phyloP scores from a whole-genome alignment of 371 early-diverging fungal genomes.

The Mucor mucedo region DNA sequence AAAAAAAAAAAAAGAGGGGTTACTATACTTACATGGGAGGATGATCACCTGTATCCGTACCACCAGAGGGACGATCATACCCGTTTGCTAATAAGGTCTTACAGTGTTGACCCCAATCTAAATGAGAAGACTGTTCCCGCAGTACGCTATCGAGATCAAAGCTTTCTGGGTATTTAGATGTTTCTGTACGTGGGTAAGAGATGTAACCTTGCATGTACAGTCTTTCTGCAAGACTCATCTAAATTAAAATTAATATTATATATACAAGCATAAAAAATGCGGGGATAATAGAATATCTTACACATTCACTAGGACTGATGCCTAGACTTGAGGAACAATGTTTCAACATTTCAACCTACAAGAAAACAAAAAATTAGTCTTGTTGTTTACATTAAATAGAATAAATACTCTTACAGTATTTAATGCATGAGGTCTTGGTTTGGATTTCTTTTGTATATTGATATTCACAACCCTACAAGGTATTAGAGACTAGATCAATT shows the following conservation, averaged over 20 bases:
- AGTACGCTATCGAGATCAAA: constrained; percentile 62
- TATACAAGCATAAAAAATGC: background rate
- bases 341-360: constrained; percentile 54
- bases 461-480: constrained; percentile 42
- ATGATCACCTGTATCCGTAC: constrained; percentile 58
- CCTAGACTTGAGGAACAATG: constrained; percentile 52
- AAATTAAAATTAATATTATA: background rate
- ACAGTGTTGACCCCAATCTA: constrained; percentile 49
- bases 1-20: constrained; percentile 28
- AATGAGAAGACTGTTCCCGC: constrained; percentile 42
- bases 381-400: too few species aligned
- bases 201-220: constrained; percentile 69
- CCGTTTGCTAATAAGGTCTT: constrained; percentile 37
- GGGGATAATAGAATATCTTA: constrained; percentile 12
- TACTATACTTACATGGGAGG: constrained; percentile 54
- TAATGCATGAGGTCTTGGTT: constrained; percentile 53
- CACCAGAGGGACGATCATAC: constrained; percentile 50
- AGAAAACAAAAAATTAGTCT: background rate
- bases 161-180: constrained; percentile 62
- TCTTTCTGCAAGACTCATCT: constrained; percentile 62
- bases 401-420: constrained; percentile 42
- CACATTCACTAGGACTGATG: constrained; percentile 55
- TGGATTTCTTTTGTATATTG: constrained; percentile 40
- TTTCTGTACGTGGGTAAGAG: constrained; percentile 80
- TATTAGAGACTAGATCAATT: background rate